Evolutionary conservation across 345 rosid genomes (phyloP).

Genomic region (Eucalyptus cloeziana): DNA sequence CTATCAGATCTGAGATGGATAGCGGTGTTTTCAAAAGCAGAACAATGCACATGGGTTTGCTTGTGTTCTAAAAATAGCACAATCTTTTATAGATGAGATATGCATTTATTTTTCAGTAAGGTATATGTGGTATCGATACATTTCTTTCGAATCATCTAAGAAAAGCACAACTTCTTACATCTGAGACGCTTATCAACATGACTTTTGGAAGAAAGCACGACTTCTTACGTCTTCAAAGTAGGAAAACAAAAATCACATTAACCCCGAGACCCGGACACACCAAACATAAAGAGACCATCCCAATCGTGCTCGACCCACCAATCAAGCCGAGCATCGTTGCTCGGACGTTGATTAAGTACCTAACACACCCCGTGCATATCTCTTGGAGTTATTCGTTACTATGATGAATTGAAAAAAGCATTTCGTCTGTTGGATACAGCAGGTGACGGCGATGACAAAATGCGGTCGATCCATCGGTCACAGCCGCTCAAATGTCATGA

Average conservation of each 20-base stretch:
- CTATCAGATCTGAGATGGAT: not conserved
- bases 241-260: not conserved
- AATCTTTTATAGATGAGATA: not conserved
- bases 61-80: not conserved
- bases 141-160: not conserved
- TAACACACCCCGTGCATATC: not conserved
- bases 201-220: fast-evolving
- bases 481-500: not conserved
- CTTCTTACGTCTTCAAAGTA: not conserved
- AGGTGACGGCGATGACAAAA: not conserved
- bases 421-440: not conserved
- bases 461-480: not conserved
- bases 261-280: not conserved
- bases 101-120: not conserved
- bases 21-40: not conserved
- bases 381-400: fast-evolving
- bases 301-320: not conserved
- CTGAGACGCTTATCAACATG: not conserved
- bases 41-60: not conserved
- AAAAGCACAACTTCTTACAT: not conserved
- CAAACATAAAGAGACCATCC: not conserved
- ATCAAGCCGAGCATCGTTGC: not conserved
- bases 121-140: not conserved
- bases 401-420: not conserved
- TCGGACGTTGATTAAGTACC: not conserved